Evolutionary conservation across 768 basidiomycete genomes (phyloP), one percentile per base, ranked within the genome.

Genomic region (Rickenella mellea): DNA sequence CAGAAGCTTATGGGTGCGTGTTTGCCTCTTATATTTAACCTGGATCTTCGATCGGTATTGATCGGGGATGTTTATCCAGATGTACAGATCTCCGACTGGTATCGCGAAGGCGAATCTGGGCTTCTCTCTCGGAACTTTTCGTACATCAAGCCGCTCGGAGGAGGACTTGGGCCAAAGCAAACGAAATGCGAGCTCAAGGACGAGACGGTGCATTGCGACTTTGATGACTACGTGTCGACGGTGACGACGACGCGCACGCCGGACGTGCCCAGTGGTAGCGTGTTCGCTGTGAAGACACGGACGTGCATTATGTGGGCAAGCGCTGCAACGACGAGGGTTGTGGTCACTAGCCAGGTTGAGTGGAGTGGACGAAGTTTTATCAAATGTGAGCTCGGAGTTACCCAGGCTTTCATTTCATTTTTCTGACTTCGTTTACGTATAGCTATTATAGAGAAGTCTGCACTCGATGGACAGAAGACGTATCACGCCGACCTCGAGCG

Each of bases 311-410:
- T 78, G 70, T 99, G 92, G 92, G 92, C 90, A 9, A 82, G 83
- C 40, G 65, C 73, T 3, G 72, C 83, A 40, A 74, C 81, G 19
- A 84, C 85, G 5, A 78, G 73, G 44, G 78, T 99, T 11, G 49
- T 92, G 9, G 88, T 98, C 3, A 92, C 89, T 30, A 90, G 86
- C 4, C 77, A 84, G 48, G 88, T 98, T 1, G 93, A 97, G 46
- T 99, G 94, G 92, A 89, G 88, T 0, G 93, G 93, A 32, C 74
- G 91, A 51, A 93, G 89, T 63, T 98, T 97, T 64, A 92, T 99
- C 61, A 94, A 88, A 64, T 84, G 92, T 91, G 44, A 49, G 67
- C 46, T 9, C 28, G 27, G 26, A 19, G n/a, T 29, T 24, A 9
- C 22, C 29, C 25, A 17, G 20, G 19, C 14, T 10, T 26, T 14